Evolutionary conservation across 148 eudicot genomes (phyloP).

Genomic region (Pharnaceum exiguum): DNA sequence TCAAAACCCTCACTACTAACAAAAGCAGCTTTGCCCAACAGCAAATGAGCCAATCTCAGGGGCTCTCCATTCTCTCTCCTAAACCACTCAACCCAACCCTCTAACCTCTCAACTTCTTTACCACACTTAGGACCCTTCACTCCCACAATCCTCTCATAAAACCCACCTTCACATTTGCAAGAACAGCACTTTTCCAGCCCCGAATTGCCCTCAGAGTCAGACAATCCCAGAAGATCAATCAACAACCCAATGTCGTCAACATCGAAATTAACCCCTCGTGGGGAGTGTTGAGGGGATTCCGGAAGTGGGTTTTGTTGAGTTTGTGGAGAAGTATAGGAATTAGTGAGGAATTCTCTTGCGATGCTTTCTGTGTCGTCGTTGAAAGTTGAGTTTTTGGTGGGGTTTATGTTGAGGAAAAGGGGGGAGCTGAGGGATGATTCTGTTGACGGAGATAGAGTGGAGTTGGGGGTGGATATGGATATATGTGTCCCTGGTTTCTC

Average conservation of each 20-base stretch:
- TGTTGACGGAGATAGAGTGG: constrained; percentile 21
- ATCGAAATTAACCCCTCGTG: constrained; percentile 3
- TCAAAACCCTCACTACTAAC: constrained; percentile 23
- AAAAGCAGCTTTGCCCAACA: constrained; percentile 64
- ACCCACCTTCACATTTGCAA: constrained; percentile 42
- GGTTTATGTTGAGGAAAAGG: constrained; percentile 35
- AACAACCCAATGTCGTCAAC: constrained; percentile 50
- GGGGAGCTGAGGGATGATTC: constrained; percentile 52
- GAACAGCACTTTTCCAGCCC: constrained; percentile 17
- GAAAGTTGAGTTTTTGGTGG: constrained; percentile 2
- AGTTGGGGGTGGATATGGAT: constrained; percentile 10
- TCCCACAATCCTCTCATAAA: constrained; percentile 65
- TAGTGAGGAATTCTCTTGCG: constrained; percentile 55
- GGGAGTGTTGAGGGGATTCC: constrained; percentile 17
- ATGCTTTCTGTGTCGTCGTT: constrained; percentile 34
- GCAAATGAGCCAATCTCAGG: constrained; percentile 67
- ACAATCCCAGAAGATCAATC: constrained; percentile 52
- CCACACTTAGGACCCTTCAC: constrained; percentile 68
- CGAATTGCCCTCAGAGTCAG: constrained; percentile 27
- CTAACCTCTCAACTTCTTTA: constrained; percentile 61
- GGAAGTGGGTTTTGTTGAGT: constrained; percentile 32
- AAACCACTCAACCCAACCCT: constrained; percentile 68
- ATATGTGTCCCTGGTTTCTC: no score
- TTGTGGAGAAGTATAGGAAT: constrained; percentile 40
- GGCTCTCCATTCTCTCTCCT: constrained; percentile 45